Percentiles rank a stretch among this genome's conserved stretches.
Conservation (phyloP, 106 monocot genomes). For the Platanthera zijinensis region DNA sequence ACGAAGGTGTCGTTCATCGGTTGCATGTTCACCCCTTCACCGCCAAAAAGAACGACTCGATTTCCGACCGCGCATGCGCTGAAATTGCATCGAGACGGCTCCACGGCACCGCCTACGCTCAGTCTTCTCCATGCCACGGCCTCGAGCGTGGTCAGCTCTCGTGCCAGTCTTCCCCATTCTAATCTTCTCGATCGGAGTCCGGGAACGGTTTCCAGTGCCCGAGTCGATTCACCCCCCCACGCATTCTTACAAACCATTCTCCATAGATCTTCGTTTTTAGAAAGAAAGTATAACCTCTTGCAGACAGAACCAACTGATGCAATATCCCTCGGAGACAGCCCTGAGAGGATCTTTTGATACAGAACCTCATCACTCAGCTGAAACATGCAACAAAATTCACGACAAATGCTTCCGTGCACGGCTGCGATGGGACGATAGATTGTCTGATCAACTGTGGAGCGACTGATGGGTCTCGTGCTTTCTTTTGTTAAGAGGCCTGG, state of each 20-base stretch:
- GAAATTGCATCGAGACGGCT: conserved; percentile 96
- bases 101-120: conserved; percentile 79
- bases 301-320: conserved; percentile 78
- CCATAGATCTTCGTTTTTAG: conserved; percentile 84
- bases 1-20: conserved; percentile 99
- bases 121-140: conserved; percentile 83
- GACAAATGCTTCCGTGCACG: conserved; percentile 25
- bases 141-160: conserved; percentile 89
- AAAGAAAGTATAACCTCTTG: conserved; percentile 41
- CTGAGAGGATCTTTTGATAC: conserved; percentile 74
- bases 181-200: conserved; percentile 50
- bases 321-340: conserved; percentile 75
- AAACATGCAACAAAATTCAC: conserved; percentile 66
- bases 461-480: conserved; percentile 11
- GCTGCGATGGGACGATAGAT: conserved; percentile 22
- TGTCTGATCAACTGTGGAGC: conserved; percentile 12
- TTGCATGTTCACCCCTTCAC: conserved; percentile 96
- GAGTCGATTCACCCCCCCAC: conserved; percentile 77
- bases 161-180: conserved; percentile 76
- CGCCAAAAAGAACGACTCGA: conserved; percentile 90
- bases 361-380: conserved; percentile 81
- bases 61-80: conserved; percentile 95
- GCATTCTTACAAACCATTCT: conserved; percentile 92
- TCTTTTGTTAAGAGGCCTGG: conserved; percentile 42
- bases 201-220: conserved; percentile 53